Evolutionary conservation across 2,329 filamentous ascomycete species (phyloP).

Genomic region (Monilinia polystroma): DNA sequence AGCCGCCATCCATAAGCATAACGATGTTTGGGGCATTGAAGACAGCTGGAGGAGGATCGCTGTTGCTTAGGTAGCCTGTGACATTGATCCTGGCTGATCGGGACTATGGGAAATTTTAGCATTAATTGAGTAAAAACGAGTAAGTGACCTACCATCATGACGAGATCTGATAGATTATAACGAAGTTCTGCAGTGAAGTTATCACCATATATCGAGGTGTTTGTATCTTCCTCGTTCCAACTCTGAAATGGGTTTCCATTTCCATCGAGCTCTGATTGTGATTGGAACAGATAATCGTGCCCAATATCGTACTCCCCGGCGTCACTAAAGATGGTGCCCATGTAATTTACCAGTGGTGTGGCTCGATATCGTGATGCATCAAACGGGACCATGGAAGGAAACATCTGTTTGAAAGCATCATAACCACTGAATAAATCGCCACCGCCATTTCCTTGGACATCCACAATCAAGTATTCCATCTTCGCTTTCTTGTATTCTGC

Average conservation of each 20-base stretch:
- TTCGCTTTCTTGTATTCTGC: slow-evolving; percentile 15
- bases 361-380: slow-evolving; percentile 44
- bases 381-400: slow-evolving; percentile 31
- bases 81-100: slow-evolving; percentile 35
- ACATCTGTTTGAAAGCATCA: slow-evolving; percentile 48
- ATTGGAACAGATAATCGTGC: slow-evolving; percentile 1
- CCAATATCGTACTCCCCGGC: slow-evolving; percentile 10
- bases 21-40: slow-evolving; percentile 44
- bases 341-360: slow-evolving; percentile 17
- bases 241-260: slow-evolving; percentile 27
- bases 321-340: slow-evolving; percentile 19
- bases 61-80: slow-evolving; percentile 37
- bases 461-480: slow-evolving; percentile 43
- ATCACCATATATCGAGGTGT: slow-evolving; percentile 9
- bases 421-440: slow-evolving; percentile 51
- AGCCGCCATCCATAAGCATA: slow-evolving; percentile 50
- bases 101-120: neutral
- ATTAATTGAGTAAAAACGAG: neutral
- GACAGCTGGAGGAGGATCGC: slow-evolving; percentile 39
- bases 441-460: slow-evolving; percentile 59
- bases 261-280: slow-evolving; percentile 14
- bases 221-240: slow-evolving; percentile 25
- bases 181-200: slow-evolving; percentile 26
- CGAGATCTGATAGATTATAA: slow-evolving; percentile 34
- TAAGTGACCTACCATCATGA: slow-evolving; percentile 24